A percentile compares a stretch with the other conserved stretches of the same genome.
phyloP scores from a whole-genome alignment of 192 early-diverging fungal genomes.

The Coemansia guatemalensis region DNA sequence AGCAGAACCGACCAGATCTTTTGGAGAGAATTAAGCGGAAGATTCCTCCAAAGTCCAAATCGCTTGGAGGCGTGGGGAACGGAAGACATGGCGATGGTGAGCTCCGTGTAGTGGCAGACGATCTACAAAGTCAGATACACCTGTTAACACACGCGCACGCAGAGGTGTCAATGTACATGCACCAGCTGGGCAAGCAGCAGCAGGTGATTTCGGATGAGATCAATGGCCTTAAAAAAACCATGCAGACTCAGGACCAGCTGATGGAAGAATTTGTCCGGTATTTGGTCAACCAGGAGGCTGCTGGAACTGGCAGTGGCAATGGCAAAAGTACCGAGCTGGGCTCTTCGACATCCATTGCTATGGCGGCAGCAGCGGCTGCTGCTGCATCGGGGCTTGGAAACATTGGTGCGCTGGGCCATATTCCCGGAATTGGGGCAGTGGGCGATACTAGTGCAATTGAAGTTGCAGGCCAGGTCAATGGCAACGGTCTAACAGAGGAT shows the following conservation, averaged over 20 bases:
- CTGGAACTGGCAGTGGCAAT: neutral
- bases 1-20: conserved; percentile 66
- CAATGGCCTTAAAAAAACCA: conserved; percentile 54
- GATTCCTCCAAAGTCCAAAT: conserved; percentile 55
- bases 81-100: conserved; percentile 40
- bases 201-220: conserved; percentile 53
- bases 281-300: conserved; percentile 49
- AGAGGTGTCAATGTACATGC: conserved; percentile 55
- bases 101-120: conserved; percentile 44
- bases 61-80: conserved; percentile 39
- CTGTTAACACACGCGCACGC: conserved; percentile 53
- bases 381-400: conserved; percentile 30
- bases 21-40: conserved; percentile 73
- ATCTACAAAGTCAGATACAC: conserved; percentile 53
- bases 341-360: conserved; percentile 27
- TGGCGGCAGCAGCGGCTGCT: conserved; percentile 30
- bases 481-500: conserved; percentile 14
- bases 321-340: conserved; percentile 29
- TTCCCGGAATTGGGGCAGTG: conserved; percentile 26
- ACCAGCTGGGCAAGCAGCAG: conserved; percentile 54
- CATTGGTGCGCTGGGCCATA: conserved; percentile 26
- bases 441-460: conserved; percentile 5
- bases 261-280: conserved; percentile 56
- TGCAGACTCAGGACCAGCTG: conserved; percentile 55
- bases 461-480: conserved; percentile 13